Conservation (phyloP, 495 filamentous ascomycete genomes). For the Niebla homalea region DNA sequence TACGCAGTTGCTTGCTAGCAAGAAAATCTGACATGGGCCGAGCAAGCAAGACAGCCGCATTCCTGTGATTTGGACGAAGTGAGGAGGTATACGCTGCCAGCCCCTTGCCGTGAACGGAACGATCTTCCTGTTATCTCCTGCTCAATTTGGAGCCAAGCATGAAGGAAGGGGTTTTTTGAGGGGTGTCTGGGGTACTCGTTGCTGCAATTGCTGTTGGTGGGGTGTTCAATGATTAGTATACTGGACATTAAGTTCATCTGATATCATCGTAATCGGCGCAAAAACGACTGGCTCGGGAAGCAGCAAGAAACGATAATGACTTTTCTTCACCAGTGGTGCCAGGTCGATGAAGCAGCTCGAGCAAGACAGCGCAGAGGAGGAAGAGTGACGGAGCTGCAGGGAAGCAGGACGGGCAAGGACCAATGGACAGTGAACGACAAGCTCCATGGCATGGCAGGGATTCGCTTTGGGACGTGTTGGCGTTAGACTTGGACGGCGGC, state of each 20-base stretch:
- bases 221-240: conserved; percentile 7
- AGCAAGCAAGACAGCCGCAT: no score
- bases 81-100: no score
- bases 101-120: no score
- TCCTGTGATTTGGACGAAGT: no score
- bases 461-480: background rate
- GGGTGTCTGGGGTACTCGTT: background rate
- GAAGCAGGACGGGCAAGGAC: background rate
- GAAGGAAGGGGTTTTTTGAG: no score
- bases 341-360: background rate
- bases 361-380: background rate
- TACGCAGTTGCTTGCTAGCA: no score
- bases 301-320: no score
- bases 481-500: background rate
- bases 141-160: no score
- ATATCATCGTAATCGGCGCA: background rate
- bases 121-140: no score
- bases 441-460: background rate
- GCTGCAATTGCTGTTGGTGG: conserved; percentile 1
- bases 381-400: background rate
- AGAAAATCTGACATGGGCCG: no score
- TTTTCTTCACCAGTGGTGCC: no score
- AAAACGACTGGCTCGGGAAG: background rate
- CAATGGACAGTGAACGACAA: background rate
- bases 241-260: conserved; percentile 1